Evolutionary conservation across 2,329 filamentous ascomycete genomes (phyloP).

Genomic region (Trichoderma lentiforme): DNA sequence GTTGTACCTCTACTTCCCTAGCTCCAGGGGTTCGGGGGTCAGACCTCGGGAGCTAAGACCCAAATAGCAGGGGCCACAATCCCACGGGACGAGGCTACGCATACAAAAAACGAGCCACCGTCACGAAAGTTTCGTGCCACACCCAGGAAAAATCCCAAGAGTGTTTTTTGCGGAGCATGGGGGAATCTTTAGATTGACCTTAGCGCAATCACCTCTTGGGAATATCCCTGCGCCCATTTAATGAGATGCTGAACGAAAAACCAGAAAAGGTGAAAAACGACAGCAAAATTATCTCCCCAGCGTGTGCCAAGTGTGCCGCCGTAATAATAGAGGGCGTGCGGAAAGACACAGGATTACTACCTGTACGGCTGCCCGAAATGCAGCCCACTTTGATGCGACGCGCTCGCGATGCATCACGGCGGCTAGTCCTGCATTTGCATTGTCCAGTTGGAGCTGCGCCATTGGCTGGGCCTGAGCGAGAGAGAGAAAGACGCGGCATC

Average conservation of each 20-base stretch:
- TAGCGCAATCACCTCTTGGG: background rate
- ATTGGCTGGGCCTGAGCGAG: background rate
- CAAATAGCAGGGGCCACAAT: background rate
- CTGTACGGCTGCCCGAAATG: background rate
- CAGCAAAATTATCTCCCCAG: background rate
- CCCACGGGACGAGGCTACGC: background rate
- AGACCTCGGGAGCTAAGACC: conserved; percentile 15
- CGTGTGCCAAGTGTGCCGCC: background rate
- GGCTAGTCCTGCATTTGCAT: conserved; percentile 10
- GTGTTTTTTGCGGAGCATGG: background rate
- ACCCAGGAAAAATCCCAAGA: background rate
- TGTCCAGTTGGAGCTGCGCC: conserved; percentile 12
- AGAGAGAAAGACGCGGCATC: background rate
- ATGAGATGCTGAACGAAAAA: background rate
- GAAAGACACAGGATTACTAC: background rate
- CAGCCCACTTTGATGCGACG: background rate
- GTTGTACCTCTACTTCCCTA: conserved; percentile 1
- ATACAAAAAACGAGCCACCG: background rate
- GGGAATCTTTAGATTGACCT: background rate
- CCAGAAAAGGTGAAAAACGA: background rate
- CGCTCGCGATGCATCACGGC: conserved; percentile 10
- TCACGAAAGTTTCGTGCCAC: conserved; percentile 9
- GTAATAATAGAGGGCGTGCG: background rate
- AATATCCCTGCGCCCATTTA: conserved; percentile 2
- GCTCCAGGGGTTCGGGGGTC: conserved; percentile 14